These are phyloP conservation scores for Fusarium sp. DNA, from an alignment of 2,329 filamentous ascomycete genomes.

Conservation along the genomic window DNA sequence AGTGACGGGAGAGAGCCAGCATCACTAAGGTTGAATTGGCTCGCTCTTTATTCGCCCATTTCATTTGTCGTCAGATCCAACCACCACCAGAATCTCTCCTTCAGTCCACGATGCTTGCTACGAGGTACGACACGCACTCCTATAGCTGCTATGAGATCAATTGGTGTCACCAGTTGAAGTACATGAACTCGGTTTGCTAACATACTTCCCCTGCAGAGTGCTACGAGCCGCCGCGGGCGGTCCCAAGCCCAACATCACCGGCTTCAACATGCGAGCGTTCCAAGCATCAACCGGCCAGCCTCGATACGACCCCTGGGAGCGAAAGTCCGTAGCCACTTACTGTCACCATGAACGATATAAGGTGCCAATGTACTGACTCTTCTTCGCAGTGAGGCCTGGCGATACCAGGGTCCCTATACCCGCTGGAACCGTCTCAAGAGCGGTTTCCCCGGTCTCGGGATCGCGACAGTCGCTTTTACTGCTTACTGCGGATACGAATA, in stretches of 20 bases:
- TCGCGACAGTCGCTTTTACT: slow-evolving; percentile 90
- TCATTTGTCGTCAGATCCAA: slow-evolving; percentile 48
- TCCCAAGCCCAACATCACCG: slow-evolving; percentile 82
- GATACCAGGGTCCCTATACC: slow-evolving; percentile 89
- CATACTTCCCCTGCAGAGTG: slow-evolving; percentile 49
- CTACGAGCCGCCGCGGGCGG: slow-evolving; percentile 65
- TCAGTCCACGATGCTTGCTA: slow-evolving; percentile 55
- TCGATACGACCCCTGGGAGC: slow-evolving; percentile 75
- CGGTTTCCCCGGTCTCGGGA: slow-evolving; percentile 90
- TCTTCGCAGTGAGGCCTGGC: slow-evolving; percentile 84
- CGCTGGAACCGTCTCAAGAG: slow-evolving; percentile 90
- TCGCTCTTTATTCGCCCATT: slow-evolving; percentile 49
- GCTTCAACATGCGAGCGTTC: slow-evolving; percentile 89
- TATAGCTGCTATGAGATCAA: slow-evolving; percentile 6
- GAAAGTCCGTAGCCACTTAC: slow-evolving; percentile 62
- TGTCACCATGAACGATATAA: not conserved
- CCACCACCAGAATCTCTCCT: slow-evolving; percentile 41
- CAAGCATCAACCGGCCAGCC: slow-evolving; percentile 75
- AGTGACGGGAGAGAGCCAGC: slow-evolving; percentile 21
- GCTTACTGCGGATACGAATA: slow-evolving; percentile 92
- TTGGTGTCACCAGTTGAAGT: slow-evolving; percentile 9
- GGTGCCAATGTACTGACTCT: slow-evolving; percentile 20
- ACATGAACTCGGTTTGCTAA: slow-evolving; percentile 30
- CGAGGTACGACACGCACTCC: slow-evolving; percentile 50
- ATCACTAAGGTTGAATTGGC: slow-evolving; percentile 46